Evolutionary conservation across 2,329 filamentous ascomycete genomes (phyloP), one percentile per base, ranked within the genome.

Genomic region (Scedosporium minutisporum): DNA sequence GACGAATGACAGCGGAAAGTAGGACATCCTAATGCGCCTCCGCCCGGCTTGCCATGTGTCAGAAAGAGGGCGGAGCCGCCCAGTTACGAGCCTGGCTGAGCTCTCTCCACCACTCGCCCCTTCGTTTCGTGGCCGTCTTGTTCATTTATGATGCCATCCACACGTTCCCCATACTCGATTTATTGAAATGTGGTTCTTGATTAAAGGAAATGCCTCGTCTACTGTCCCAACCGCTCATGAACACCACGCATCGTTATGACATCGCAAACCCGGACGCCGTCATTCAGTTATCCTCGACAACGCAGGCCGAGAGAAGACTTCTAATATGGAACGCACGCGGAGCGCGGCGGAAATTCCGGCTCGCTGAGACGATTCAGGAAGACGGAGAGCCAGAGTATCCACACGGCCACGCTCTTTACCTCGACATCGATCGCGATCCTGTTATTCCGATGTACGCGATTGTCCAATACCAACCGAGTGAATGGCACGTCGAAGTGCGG

Each of bases 361-460:
- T 48, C 18, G 44, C 44, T 3, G n/a, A 48, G 9, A 48, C 9
- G 44, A 18, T 18, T 21, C 16, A 48, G 4, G n/a, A 21, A 10
- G 7, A n/a, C 12, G 44, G 18, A 16, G 44, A 48, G 16, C 44
- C 44, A 4, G 44, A 48, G 44, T 48, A 48, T 21, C 44, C 44
- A 7, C n/a, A 48, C 18, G 44, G 44, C 44, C 44, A 48, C 4
- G 44, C 44, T n/a, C 44, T 48, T 18, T 48, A 18, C 18, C 44
- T 48, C 16, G 25, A 48, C 18, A 23, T 61, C 33, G 46, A 23
- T 48, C 7, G 25, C 7, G 60, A 61, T 41, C 18, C 46, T 5
- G 60, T 61, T 14, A 21, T 61, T 16, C 60, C 60, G 1, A 61
- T 61, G 25, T 61, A 61, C 29, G 60, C 60, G 3, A 38, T 61